Evolutionary conservation across 1,284 basidiomycete species (phyloP).

Genomic region (Amylostereum areolatum): DNA sequence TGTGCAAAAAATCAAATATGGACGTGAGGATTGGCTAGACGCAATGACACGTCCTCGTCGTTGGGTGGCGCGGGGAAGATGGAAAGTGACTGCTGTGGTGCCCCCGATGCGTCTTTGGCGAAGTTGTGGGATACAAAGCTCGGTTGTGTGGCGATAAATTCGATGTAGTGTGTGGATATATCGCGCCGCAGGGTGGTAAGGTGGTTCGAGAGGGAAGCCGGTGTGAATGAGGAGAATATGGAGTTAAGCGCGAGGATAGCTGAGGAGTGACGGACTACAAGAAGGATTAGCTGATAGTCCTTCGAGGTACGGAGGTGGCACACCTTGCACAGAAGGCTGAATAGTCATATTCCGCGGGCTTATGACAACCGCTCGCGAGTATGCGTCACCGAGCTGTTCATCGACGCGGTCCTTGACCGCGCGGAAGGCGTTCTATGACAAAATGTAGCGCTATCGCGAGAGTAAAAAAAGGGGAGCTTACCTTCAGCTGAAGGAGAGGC

Average conservation of each 20-base stretch:
- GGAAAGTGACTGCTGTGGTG: conserved; percentile 37
- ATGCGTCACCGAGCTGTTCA: conserved; percentile 69
- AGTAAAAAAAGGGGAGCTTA: conserved; percentile 22
- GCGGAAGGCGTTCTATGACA: conserved; percentile 44
- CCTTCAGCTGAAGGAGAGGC: conserved; percentile 53
- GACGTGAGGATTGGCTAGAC: conserved; percentile 47
- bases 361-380: conserved; percentile 47
- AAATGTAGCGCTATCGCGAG: conserved; percentile 5
- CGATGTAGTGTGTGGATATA: conserved; percentile 52
- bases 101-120: conserved; percentile 22
- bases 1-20: conserved; percentile 50
- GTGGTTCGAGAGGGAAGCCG: conserved; percentile 44
- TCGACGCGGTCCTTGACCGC: conserved; percentile 53
- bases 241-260: conserved; percentile 44
- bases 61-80: conserved; percentile 40
- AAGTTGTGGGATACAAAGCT: conserved; percentile 33
- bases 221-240: conserved; percentile 55
- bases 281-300: conserved; percentile 1
- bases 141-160: conserved; percentile 49
- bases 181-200: conserved; percentile 61
- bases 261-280: conserved; percentile 50
- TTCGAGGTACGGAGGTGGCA: conserved; percentile 10
- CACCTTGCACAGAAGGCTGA: conserved; percentile 52
- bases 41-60: conserved; percentile 28
- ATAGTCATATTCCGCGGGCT: conserved; percentile 44